Base-by-base conservation (phyloP, 2,329 filamentous ascomycete genomes). In the Xylariaceae sp. region DNA sequence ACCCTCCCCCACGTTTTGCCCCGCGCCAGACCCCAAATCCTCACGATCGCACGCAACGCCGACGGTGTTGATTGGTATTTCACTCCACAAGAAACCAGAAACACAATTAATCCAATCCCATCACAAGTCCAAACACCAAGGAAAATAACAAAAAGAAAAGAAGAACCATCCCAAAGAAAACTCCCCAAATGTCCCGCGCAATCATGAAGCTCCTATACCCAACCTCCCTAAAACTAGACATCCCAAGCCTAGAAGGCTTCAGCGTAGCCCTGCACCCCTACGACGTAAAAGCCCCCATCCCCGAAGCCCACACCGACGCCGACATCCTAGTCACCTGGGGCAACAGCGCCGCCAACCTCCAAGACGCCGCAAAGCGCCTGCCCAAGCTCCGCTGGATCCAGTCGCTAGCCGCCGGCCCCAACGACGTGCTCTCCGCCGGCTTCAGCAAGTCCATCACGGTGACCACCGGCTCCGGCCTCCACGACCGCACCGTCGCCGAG, bases 181-280 rank as follows among this genome's bases (percentile, higher is more conserved):
- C 4, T 26, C 26, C 22, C 9, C 39, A 41, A 22, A 19, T 18
- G 9, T 34, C 30, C 18, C 15, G 12, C 18, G 37, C 15, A 49
- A 45, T 42, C 39, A 81, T 82, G 81, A 86, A 86, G 73, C 79
- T 86, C 60, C 80, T 86, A 59, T 85, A 86, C 72, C 83, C 83
- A 47, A 85, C 80, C 51, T 85, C 82, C 2, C 75, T 86, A 57
- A 72, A 72, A 49, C 76, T 86, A 67, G 76, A 85, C 71, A 63
- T 76, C 55, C 58, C 74, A 56, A 73, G 71, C 64, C 74, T 86
- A 55, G 70, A 84, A 61, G 83, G 81, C 63, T 85, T 83, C 73
- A 73, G 76, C 45, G 76, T 80, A 43, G 68, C 74, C 2, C 75
- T 85, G n/a, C 74, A 81, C 62, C 66, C 80, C 15, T 86, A 86